Evolutionary conservation across 2,329 filamentous ascomycete species (phyloP).

Genomic region (Sporothrix humicola): DNA sequence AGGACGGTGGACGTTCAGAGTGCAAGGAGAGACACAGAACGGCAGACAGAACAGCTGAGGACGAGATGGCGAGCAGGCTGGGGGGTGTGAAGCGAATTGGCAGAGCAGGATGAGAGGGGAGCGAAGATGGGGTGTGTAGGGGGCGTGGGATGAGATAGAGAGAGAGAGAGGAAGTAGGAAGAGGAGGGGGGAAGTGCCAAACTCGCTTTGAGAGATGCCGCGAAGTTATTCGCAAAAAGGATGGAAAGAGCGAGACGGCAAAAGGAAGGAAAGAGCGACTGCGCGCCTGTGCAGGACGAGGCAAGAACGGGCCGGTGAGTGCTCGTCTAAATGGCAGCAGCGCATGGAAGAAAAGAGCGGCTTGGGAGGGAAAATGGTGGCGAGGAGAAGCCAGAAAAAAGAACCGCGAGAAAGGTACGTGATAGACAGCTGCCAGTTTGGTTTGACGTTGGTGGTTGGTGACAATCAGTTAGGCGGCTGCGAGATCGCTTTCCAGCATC

Average conservation of each 20-base stretch:
- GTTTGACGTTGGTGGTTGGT: conserved; percentile 22
- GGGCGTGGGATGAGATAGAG: conserved; percentile 13
- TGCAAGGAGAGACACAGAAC: not conserved
- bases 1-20: not conserved
- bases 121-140: conserved; percentile 24
- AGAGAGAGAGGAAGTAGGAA: not conserved
- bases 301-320: not conserved
- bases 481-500: conserved; percentile 30
- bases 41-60: not conserved
- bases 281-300: not conserved
- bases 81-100: not conserved
- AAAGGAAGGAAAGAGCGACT: conserved; percentile 9
- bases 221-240: conserved; percentile 35
- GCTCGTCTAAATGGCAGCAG: not conserved
- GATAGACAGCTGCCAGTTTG: not conserved
- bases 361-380: not conserved
- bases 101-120: not conserved
- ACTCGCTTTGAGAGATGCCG: conserved; percentile 31
- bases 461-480: conserved; percentile 27
- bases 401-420: not conserved
- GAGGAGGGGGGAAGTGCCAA: not conserved
- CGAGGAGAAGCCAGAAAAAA: not conserved
- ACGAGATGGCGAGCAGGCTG: not conserved
- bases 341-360: not conserved
- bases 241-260: not conserved